These are phyloP conservation scores for Fusarium musae DNA, from an alignment of 2,329 filamentous ascomycete genomes.

Conservation along the genomic window DNA sequence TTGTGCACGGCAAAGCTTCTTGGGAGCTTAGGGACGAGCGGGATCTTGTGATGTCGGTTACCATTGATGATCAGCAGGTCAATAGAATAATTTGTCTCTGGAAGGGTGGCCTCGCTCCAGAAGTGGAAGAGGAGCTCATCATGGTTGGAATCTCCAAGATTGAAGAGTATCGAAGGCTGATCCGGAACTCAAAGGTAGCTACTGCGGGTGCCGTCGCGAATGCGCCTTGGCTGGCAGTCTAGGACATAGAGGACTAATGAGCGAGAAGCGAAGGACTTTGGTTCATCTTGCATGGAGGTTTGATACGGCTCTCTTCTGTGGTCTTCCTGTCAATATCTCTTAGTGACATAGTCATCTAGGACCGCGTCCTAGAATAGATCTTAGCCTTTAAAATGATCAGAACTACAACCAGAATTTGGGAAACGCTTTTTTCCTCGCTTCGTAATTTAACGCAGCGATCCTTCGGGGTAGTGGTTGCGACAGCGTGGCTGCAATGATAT, in stretches of 20 bases:
- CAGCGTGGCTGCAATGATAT: neutral
- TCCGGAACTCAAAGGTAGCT: neutral
- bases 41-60: neutral
- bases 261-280: neutral
- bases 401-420: accelerated
- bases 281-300: accelerated
- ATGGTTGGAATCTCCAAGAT: neutral
- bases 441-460: accelerated
- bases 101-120: accelerated
- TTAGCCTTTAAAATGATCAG: neutral
- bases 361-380: neutral
- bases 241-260: neutral
- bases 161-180: neutral
- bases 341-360: neutral
- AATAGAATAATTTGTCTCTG: neutral
- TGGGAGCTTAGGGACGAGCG: neutral
- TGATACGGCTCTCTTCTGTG: neutral
- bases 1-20: neutral
- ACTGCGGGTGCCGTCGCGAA: neutral
- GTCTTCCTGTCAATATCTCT: neutral
- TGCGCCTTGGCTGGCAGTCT: neutral
- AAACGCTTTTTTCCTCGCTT: accelerated
- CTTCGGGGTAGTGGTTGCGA: neutral
- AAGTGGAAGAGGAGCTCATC: neutral
- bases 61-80: neutral